Evolutionary conservation across 495 filamentous ascomycete genomes (phyloP), one percentile per base, ranked within the genome.

Genomic region (Hypoxylon intermedium): DNA sequence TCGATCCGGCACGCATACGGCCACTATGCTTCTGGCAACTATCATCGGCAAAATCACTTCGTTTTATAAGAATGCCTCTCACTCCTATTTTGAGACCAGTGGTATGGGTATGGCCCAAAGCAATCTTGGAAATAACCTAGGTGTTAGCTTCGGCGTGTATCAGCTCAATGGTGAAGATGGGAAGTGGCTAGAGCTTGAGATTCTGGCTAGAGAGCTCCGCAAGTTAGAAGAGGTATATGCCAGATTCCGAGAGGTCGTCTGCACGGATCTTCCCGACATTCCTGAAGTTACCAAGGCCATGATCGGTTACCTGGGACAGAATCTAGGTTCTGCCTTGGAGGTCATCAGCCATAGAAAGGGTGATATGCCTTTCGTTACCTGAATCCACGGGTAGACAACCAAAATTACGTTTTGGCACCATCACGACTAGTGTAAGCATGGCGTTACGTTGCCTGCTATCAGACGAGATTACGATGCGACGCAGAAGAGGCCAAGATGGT

Each of bases 11-110:
- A 74, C 70, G 1, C 73, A 77, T 48, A 79, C 77, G 12, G 69
- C 72, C 2, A 74, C 75, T 1, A 79, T 81, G 79, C 69, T 82
- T 6, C 69, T 81, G 12, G 75, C 70, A 1, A 79, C 77, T 1
- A 72, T 81, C 13, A 75, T 82, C 9, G 70, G 74, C 18, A 77
- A 80, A 58, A 75, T 81, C 40, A 78, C 77, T 20, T 76, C 73
- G 2, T 74, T 77, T 37, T 80, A 81, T 54, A 74, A 71, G 21
- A 71, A 70, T 12, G 78, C 77, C 7, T 75, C 70, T 20, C 70
- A 75, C 40, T 56, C 65, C 5, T 72, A 75, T 46, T 72, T 76
- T 57, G 67, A 74, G 44, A 48, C 54, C n/a, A 60, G 60, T 20
- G 31, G 26, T 13, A 59, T 70, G 12, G 58, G 58, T 12, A 72